Percentiles rank a stretch among this genome's conserved stretches.
Conservation (phyloP, 805 yeast species). For the Ogataea ramenticola region DNA sequence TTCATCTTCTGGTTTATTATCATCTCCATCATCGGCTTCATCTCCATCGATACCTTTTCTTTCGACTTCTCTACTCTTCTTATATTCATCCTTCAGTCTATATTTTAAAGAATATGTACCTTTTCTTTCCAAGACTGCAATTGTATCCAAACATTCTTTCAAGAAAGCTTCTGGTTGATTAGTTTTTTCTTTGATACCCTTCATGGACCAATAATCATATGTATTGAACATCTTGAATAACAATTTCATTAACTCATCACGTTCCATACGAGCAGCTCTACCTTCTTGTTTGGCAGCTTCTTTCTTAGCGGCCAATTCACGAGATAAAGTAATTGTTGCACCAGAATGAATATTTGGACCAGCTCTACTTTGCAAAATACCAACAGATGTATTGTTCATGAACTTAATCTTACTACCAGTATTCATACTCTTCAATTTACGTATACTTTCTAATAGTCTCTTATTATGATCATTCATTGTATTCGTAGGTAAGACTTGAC, state of each 20-base stretch:
- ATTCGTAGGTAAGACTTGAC: slow-evolving; percentile 77
- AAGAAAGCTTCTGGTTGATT: slow-evolving; percentile 92
- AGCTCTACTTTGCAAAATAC: slow-evolving; percentile 79
- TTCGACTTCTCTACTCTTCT: slow-evolving; percentile 69
- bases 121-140: slow-evolving; percentile 83
- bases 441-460: slow-evolving; percentile 45
- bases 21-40: slow-evolving; percentile 20
- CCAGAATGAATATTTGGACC: slow-evolving; percentile 74
- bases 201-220: slow-evolving; percentile 93
- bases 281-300: slow-evolving; percentile 59
- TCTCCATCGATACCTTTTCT: slow-evolving; percentile 47
- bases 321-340: slow-evolving; percentile 61
- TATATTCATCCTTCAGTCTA: slow-evolving; percentile 84
- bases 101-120: slow-evolving; percentile 95
- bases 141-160: slow-evolving; percentile 83
- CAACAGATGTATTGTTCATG: slow-evolving; percentile 63
- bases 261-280: slow-evolving; percentile 90
- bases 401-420: slow-evolving; percentile 45
- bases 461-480: slow-evolving; percentile 55
- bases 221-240: slow-evolving; percentile 88
- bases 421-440: slow-evolving; percentile 21
- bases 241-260: slow-evolving; percentile 82
- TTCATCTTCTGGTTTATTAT: slow-evolving; percentile 27
- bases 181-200: slow-evolving; percentile 88
- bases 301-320: slow-evolving; percentile 44